Conservation (phyloP, 2,329 filamentous ascomycete species). For the Fusarium sp. region DNA sequence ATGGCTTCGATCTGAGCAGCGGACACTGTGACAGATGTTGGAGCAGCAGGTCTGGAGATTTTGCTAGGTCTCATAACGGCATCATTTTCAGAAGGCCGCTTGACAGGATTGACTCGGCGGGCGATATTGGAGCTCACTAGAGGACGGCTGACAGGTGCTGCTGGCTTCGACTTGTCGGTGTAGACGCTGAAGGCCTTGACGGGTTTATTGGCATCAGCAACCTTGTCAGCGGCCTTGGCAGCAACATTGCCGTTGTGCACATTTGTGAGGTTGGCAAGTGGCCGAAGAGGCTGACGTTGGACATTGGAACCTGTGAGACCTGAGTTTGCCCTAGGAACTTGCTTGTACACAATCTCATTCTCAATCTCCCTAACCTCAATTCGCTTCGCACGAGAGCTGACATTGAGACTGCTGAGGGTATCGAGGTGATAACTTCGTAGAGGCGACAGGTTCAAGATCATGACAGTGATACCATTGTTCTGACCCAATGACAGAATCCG, state of each 20-base stretch:
- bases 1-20: conserved; percentile 87
- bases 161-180: conserved; percentile 74
- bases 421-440: conserved; percentile 94
- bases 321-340: conserved; percentile 69
- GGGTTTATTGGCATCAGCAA: conserved; percentile 68
- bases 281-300: conserved; percentile 81
- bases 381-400: conserved; percentile 94
- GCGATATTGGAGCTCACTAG: conserved; percentile 52
- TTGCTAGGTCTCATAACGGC: conserved; percentile 61
- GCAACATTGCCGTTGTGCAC: conserved; percentile 71
- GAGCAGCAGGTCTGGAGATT: conserved; percentile 48
- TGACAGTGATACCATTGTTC: conserved; percentile 94
- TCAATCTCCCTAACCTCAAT: conserved; percentile 96
- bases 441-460: conserved; percentile 95
- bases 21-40: conserved; percentile 65
- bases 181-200: conserved; percentile 89
- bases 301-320: conserved; percentile 55
- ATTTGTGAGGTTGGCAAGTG: conserved; percentile 81
- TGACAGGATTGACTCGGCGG: conserved; percentile 52
- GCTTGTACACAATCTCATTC: conserved; percentile 91
- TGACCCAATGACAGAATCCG: conserved; percentile 91
- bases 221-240: conserved; percentile 58
- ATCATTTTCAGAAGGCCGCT: conserved; percentile 60
- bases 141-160: conserved; percentile 52
- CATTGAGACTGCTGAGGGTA: conserved; percentile 92